A percentile compares a stretch with the other conserved stretches of the same genome.
Conservation (phyloP, 306 rosid species). For the Mucuna pruriens region DNA sequence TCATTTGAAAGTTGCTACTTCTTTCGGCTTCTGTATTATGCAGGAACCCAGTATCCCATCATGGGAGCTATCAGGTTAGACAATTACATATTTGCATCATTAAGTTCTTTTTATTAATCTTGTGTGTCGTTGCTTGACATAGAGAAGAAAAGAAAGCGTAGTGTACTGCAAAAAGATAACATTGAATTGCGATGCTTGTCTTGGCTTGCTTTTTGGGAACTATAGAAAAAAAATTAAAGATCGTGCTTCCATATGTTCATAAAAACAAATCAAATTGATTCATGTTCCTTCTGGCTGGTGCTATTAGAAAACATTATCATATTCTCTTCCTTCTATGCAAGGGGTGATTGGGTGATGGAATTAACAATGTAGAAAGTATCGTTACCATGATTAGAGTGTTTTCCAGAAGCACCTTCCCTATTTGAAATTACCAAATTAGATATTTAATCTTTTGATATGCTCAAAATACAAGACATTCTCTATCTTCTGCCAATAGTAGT, state of each 20-base stretch:
- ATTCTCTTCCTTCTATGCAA: not conserved
- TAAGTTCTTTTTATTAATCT: not conserved
- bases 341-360: not conserved
- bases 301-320: not conserved
- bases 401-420: not conserved
- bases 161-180: not conserved
- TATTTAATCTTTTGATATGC: constrained; percentile 22
- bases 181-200: constrained; percentile 16
- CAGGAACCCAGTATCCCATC: constrained; percentile 95
- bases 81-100: constrained; percentile 10
- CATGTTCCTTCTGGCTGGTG: not conserved
- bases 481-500: constrained; percentile 8
- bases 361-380: not conserved
- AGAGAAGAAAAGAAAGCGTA: not conserved
- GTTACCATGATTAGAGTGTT: not conserved
- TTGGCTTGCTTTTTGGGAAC: constrained; percentile 26
- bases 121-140: not conserved
- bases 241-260: not conserved
- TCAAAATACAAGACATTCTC: constrained; percentile 8
- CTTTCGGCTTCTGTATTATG: constrained; percentile 93
- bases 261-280: constrained; percentile 14
- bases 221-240: not conserved
- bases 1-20: constrained; percentile 83
- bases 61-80: constrained; percentile 92
- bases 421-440: not conserved